Conservation (phyloP, 2,329 filamentous ascomycete genomes). For the Trichoderma afroharzianum region DNA sequence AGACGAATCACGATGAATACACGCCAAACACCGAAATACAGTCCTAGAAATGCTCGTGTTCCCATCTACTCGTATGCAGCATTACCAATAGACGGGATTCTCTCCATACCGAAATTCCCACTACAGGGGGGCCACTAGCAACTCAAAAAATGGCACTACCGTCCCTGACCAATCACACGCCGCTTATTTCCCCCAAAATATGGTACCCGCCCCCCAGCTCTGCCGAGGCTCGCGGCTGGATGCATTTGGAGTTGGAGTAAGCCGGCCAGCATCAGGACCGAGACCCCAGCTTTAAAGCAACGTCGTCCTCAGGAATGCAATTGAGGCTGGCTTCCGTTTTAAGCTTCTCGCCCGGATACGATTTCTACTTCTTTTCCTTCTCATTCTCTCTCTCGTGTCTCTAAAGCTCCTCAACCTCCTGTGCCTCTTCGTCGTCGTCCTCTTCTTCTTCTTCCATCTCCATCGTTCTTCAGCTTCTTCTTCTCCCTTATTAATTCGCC, state of each 20-base stretch:
- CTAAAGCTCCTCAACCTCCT: background rate
- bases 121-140: background rate
- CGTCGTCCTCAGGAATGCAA: background rate
- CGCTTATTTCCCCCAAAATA: background rate
- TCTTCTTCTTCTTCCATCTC: background rate
- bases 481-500: background rate
- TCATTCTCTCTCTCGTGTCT: background rate
- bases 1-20: background rate
- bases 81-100: background rate
- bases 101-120: background rate
- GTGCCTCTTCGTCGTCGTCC: background rate
- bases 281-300: background rate
- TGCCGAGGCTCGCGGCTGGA: constrained; percentile 10
- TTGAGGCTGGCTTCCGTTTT: background rate
- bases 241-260: background rate
- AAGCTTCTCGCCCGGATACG: background rate
- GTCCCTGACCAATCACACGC: background rate
- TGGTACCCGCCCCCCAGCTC: background rate
- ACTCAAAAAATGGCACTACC: background rate
- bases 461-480: background rate
- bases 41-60: background rate
- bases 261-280: background rate
- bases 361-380: background rate
- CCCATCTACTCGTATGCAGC: background rate
- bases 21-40: background rate